Conservation (phyloP, 2,329 filamentous ascomycete species). For the Biscogniauxia sp. region DNA sequence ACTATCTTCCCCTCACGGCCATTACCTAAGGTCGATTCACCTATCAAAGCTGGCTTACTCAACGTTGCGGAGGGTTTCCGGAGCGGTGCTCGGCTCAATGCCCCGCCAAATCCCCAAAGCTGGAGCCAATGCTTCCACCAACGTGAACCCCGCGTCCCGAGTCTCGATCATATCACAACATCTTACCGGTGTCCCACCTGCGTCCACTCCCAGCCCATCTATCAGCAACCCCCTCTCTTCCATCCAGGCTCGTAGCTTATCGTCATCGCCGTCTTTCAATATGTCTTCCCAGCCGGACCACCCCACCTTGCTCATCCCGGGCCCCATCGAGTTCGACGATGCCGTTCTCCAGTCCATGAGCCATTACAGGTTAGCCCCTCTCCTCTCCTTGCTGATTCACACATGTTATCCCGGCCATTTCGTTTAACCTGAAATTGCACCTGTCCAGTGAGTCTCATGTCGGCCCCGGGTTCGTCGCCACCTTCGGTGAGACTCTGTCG, state of each 20-base stretch:
- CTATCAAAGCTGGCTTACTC: conserved; percentile 26
- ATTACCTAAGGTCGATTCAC: conserved; percentile 1
- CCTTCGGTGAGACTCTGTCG: conserved; percentile 84
- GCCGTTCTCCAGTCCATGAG: conserved; percentile 91
- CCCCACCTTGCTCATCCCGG: conserved; percentile 85
- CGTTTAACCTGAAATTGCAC: conserved; percentile 10
- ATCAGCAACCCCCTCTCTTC: conserved; percentile 29
- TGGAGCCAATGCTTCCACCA: conserved; percentile 7
- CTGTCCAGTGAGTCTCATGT: conserved; percentile 85
- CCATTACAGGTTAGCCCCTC: conserved; percentile 71
- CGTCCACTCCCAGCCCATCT: conserved; percentile 19
- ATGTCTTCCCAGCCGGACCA: conserved; percentile 64
- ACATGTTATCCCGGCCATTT: background rate
- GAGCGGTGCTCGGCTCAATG: conserved; percentile 28
- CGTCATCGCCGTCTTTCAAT: conserved; percentile 31
- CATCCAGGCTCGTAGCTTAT: conserved; percentile 29
- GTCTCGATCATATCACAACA: conserved; percentile 30
- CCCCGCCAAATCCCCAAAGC: conserved; percentile 25
- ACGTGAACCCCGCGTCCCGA: conserved; percentile 29
- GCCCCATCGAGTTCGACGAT: conserved; percentile 98
- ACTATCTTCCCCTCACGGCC: conserved; percentile 5
- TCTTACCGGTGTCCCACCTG: conserved; percentile 18
- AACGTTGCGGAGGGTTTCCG: conserved; percentile 22
- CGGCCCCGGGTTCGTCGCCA: conserved; percentile 80
- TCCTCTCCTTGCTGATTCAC: conserved; percentile 17